Evolutionary conservation across 768 basidiomycete species (phyloP).

Genomic region (Postia placenta): DNA sequence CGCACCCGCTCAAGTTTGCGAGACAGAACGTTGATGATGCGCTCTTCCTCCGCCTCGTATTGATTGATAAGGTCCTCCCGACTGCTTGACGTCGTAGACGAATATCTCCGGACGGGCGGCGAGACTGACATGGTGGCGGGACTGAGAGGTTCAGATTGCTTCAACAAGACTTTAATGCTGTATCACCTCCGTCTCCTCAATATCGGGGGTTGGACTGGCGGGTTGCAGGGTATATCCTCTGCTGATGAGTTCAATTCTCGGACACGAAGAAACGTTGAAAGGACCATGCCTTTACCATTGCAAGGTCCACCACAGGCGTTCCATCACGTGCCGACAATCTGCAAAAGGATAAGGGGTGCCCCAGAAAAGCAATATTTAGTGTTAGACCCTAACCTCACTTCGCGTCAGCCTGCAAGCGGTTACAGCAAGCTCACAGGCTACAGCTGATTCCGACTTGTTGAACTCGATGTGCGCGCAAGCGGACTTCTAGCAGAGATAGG

Average conservation of each 20-base stretch:
- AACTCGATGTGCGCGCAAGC: too few relatives aligned
- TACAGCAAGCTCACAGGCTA: too few relatives aligned
- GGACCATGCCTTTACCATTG: not conserved
- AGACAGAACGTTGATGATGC: constrained; percentile 77
- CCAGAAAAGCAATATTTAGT: too few relatives aligned
- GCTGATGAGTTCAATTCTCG: not conserved
- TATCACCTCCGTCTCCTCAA: not conserved
- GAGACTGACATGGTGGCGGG: constrained; percentile 32
- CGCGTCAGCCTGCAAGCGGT: too few relatives aligned
- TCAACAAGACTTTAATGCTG: not conserved
- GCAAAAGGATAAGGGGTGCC: too few relatives aligned
- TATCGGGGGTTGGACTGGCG: not conserved
- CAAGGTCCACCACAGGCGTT: not conserved
- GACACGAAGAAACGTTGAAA: not conserved
- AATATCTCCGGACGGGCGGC: constrained; percentile 55
- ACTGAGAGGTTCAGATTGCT: not conserved
- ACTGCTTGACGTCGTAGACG: constrained; percentile 45
- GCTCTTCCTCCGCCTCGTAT: constrained; percentile 87
- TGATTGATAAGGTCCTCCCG: constrained; percentile 80
- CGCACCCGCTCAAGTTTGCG: constrained; percentile 79
- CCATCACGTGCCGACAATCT: not conserved
- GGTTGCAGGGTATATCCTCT: not conserved
- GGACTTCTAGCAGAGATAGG: too few relatives aligned
- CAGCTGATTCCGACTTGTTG: too few relatives aligned
- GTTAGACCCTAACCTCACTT: too few relatives aligned